Evolutionary conservation across 2,329 filamentous ascomycete species (phyloP), one percentile per base, ranked within the genome.

Genomic region (Sodiomyces alkalinus): DNA sequence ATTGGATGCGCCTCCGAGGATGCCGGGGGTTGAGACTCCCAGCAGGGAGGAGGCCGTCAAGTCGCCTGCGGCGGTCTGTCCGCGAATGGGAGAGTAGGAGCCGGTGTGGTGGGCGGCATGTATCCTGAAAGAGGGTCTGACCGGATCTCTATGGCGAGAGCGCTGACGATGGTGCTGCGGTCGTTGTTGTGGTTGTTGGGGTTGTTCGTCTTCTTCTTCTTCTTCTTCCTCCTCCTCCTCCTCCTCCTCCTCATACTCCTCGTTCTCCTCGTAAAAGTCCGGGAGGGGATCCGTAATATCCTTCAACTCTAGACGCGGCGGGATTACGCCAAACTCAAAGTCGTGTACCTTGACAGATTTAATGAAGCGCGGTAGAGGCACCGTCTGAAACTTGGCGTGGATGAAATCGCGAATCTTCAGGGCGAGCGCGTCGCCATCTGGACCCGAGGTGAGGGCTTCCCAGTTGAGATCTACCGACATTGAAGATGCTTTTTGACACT

Each of bases 381-480:
- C 77, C 35, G 83, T 74, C 56, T 98, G 90, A 55, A 98, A 98
- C 46, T 86, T 90, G 48, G 83, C 78, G 56, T 98, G 83, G 43
- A 98, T 80, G 56, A 98, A 98, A 44, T 76, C 74, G 39, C 87
- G 80, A 53, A 98, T 92, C 37, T 68, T 70, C 48, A 85, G 78
- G 27, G 87, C 85, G 35, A 94, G 74, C 30, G 73, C 80, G 39
- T 75, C 68, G 31, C 90, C 87, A 53, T 96, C 87, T 27, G 83
- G 73, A 17, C 90, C 90, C 36, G 74, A 76, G 14, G 87, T 96
- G 47, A 96, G 71, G 37, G 79, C 80, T 46, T 90, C 78, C 90
- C 90, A 98, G 56, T 92, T 85, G 51, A 98, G 78, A 48, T 96
- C 86, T 60, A 98, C 87, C 42, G 90, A 96, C 90, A 98, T 98